Percentiles rank a stretch among this genome's conserved stretches.
These are phyloP conservation scores for Cladophialophora chaetospira DNA, from an alignment of 2,329 filamentous ascomycete species.

Conservation along the genomic window DNA sequence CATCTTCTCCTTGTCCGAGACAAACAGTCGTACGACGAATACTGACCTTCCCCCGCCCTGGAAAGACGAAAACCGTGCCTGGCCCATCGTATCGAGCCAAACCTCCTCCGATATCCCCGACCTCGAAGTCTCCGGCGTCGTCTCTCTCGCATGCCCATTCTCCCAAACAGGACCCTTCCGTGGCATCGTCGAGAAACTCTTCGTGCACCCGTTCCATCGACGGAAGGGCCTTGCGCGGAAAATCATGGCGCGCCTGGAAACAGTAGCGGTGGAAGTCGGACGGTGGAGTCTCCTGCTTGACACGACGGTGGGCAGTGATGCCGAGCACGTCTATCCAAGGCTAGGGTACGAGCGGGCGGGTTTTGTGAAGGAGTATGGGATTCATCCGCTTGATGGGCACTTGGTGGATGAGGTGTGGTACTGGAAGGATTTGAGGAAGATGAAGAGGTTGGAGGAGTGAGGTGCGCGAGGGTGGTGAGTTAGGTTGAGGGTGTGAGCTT, in stretches of 20 bases:
- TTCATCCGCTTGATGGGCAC: slow-evolving; percentile 55
- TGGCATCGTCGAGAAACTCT: slow-evolving; percentile 59
- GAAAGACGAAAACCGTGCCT: not conserved
- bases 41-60: slow-evolving; percentile 3
- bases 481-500: not conserved
- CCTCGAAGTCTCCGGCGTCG: slow-evolving; percentile 51
- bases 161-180: slow-evolving; percentile 61
- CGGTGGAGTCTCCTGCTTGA: slow-evolving; percentile 57
- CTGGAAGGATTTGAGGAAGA: slow-evolving; percentile 32
- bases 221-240: slow-evolving; percentile 54
- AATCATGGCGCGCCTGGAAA: slow-evolving; percentile 59
- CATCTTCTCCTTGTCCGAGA: slow-evolving; percentile 51
- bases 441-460: slow-evolving; percentile 7
- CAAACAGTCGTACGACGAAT: slow-evolving; percentile 38
- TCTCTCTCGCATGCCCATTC: slow-evolving; percentile 55
- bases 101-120: not conserved
- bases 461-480: not conserved
- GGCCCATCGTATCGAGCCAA: slow-evolving; percentile 13
- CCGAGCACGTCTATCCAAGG: slow-evolving; percentile 56
- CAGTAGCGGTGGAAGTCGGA: slow-evolving; percentile 53
- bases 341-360: slow-evolving; percentile 61
- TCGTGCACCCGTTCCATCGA: slow-evolving; percentile 57
- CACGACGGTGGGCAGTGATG: slow-evolving; percentile 55
- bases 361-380: slow-evolving; percentile 56
- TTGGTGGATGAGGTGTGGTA: slow-evolving; percentile 42